Evolutionary conservation across 169 alveolate species (phyloP), one percentile per base, ranked within the genome.

Genomic region (Plasmodium inui): DNA sequence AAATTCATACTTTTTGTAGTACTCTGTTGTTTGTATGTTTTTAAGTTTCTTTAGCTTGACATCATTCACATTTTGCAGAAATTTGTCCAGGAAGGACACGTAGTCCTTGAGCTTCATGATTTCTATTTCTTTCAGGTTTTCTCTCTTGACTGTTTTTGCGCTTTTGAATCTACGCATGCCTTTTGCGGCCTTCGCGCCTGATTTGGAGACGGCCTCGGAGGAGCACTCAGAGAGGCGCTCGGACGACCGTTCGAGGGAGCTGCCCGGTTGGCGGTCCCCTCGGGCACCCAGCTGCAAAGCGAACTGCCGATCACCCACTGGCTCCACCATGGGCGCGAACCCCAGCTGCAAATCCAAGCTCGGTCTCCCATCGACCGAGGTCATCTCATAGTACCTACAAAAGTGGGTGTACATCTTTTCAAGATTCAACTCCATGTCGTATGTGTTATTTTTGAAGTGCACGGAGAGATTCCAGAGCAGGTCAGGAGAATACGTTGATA

Each of bases 401-500:
- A 89, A n/a, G 50, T 57, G 76, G 17, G 34, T 19, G 44, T 61
- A 70, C 17, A 89, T 61, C 34, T 79, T 89, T 22, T 79, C 94
- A 3, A 89, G 50, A 80, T 19, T 4, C 12, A 30, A n/a, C 30
- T 89, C 94, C 53, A 89, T n/a, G 3, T 80, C 70, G 34, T 61
- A n/a, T 17, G 39, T 57, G 72, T 80, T 61, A 41, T 67, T 44
- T 80, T 70, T 89, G 83, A 89, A 89, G 50, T 89, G 90, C 44
- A 89, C 46, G 8, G 91, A 78, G 0, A 89, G 71, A 57, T 89
- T 89, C 94, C 94, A 89, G 2, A 89, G 73, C 1, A 89, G 39
- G 39, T 57, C 94, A 0, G 94, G 94, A 10, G 94, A 53, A 80
- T 79, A 89, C 9, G 57, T 89, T 26, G 91, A 89, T 44, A 89